Evolutionary conservation across 2,329 filamentous ascomycete genomes (phyloP), one percentile per base, ranked within the genome.

Genomic region (Trichothecium sympodiale): DNA sequence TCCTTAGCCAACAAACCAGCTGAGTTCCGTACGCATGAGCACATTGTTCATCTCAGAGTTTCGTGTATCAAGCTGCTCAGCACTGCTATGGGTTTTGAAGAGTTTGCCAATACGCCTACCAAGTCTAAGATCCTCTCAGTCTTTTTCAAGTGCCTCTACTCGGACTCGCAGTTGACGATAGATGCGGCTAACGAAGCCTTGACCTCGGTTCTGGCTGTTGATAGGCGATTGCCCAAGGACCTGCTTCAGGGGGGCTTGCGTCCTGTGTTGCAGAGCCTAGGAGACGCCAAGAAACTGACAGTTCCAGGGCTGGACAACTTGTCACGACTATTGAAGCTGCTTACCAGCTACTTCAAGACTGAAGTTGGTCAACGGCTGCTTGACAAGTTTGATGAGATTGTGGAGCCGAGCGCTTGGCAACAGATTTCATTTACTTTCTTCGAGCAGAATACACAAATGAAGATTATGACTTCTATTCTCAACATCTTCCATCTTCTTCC

Each of bases 301-400:
- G 83, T 89, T 0, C 83, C 88, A 48, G 88, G 88, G 3, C 66
- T 99, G 4, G 88, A 96, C 53, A 94, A 94, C 17, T 65, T 99
- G 23, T 88, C 88, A 14, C 78, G 89, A 28, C 69, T 99, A 2
- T 61, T 99, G 41, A 89, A 91, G 43, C 69, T 99, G 2, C 67
- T 99, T 14, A 98, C 89, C 0, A 96, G 91, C 40, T 98, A 98
- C 56, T 99, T 99, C 62, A 99, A 98, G 60, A 88, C 96, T 1
- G 91, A 98, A 54, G 98, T 99, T 36, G 93, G 91, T 6, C 76
- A 85, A 16, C 77, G 91, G 17, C 63, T 99, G n/a, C 68, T 99
- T 8, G 89, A 96, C 44, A 91, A 98, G 49, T 82, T 95, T 59
- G 89, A 89, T 52, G 75, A 80, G 9, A 87, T 98, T 43, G 88